phyloP scores from a whole-genome alignment of 371 early-diverging fungal genomes.

The Apophysomyces ossiformis region DNA sequence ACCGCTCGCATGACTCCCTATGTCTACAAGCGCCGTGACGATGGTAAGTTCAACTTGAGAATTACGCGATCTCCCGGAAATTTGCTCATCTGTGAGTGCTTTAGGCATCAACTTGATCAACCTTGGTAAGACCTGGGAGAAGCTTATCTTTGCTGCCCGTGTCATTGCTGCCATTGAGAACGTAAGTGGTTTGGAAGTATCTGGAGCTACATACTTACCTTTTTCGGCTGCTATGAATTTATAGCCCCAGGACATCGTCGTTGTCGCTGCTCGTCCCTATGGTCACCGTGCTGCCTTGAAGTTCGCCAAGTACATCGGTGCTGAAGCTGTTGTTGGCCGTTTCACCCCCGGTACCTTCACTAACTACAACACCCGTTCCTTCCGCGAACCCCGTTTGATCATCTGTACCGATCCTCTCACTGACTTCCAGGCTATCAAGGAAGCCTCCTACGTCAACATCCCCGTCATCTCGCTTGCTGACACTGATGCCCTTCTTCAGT shows the following conservation, averaged over 20 bases:
- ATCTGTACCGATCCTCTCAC: conserved; percentile 98
- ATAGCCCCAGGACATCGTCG: conserved; percentile 88
- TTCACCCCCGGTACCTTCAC: conserved; percentile 99
- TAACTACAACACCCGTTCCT: conserved; percentile 98
- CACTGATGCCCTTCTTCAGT: conserved; percentile 93
- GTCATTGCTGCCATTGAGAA: conserved; percentile 96
- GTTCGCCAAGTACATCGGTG: conserved; percentile 97
- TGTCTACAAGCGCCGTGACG: conserved; percentile 92
- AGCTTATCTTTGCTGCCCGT: conserved; percentile 98
- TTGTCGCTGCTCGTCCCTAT: conserved; percentile 95
- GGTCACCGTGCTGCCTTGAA: conserved; percentile 99
- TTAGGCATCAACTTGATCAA: conserved; percentile 90
- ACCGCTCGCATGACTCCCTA: conserved; percentile 91
- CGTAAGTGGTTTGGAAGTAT: conserved; percentile 27
- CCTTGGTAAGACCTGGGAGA: conserved; percentile 99
- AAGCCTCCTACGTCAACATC: conserved; percentile 99
- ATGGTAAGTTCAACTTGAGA: conserved; percentile 59
- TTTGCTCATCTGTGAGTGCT: neutral
- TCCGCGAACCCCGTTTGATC: conserved; percentile 98
- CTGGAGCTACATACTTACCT: too few species aligned
- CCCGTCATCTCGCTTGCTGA: conserved; percentile 99
- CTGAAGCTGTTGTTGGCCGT: conserved; percentile 97
- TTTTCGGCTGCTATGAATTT: neutral
- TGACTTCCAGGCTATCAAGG: conserved; percentile 98
- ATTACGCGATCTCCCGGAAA: neutral